Conservation (phyloP, 805 yeast species). For the Cyberlindnera veronae region DNA sequence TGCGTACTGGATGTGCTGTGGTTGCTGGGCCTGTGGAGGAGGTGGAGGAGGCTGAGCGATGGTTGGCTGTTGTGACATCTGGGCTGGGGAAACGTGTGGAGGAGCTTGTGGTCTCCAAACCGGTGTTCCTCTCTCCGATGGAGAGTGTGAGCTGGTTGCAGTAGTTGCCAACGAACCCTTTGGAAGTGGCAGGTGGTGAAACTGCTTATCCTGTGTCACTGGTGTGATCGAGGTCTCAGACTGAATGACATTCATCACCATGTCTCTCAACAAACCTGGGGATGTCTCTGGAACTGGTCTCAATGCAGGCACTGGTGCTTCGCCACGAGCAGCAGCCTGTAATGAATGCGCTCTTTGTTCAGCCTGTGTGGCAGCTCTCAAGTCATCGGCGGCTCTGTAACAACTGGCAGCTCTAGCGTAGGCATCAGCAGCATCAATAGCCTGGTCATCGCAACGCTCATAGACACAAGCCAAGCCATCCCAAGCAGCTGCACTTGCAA, state of each 20-base stretch:
- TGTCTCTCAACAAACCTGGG: conserved; percentile 28
- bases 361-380: conserved; percentile 37
- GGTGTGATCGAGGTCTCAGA: conserved; percentile 2
- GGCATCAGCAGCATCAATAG: conserved; percentile 58
- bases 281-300: conserved; percentile 50
- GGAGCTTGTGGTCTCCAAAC: conserved; percentile 9
- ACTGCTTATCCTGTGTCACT: conserved; percentile 19
- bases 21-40: neutral
- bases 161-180: conserved; percentile 18
- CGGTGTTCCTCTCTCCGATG: conserved; percentile 14
- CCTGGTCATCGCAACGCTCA: conserved; percentile 59
- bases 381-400: conserved; percentile 44
- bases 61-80: conserved; percentile 1
- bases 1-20: neutral
- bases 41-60: neutral
- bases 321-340: conserved; percentile 40
- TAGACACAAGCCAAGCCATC: conserved; percentile 61
- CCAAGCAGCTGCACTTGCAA: conserved; percentile 56
- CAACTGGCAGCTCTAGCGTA: conserved; percentile 49
- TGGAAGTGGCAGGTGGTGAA: conserved; percentile 28
- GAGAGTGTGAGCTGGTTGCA: conserved; percentile 15
- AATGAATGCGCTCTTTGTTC: conserved; percentile 43
- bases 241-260: conserved; percentile 23
- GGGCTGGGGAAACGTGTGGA: neutral
- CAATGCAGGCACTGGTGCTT: conserved; percentile 42